A percentile compares a stretch with the other conserved stretches of the same genome.
These are phyloP conservation scores for Scheffersomyces coipomensis DNA, from an alignment of 805 yeast genomes.

Conservation along the genomic window DNA sequence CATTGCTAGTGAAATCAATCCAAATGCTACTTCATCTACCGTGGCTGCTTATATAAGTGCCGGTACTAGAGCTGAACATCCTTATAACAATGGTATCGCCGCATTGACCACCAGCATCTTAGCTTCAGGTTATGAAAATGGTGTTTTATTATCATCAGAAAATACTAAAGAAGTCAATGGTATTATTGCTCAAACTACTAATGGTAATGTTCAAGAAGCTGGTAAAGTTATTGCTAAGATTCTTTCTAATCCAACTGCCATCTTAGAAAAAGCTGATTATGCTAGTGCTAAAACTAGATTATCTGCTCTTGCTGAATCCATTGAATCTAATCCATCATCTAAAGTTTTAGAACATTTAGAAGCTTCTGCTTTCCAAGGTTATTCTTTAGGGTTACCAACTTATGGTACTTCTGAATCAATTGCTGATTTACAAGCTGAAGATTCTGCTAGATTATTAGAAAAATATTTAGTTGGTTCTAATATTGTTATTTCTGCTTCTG, in stretches of 20 bases:
- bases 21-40: conserved; percentile 54
- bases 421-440: conserved; percentile 54
- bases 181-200: conserved; percentile 53
- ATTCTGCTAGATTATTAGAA: conserved; percentile 54
- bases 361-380: conserved; percentile 84
- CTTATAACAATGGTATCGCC: conserved; percentile 81
- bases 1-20: conserved; percentile 66
- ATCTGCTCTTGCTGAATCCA: conserved; percentile 45
- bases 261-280: conserved; percentile 45
- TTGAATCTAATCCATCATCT: conserved; percentile 56
- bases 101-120: conserved; percentile 58
- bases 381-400: conserved; percentile 74
- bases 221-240: conserved; percentile 49
- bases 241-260: conserved; percentile 34
- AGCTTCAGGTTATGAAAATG: conserved; percentile 43
- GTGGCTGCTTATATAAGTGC: conserved; percentile 73
- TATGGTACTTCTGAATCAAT: conserved; percentile 72
- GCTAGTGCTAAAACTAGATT: conserved; percentile 47
- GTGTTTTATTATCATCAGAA: conserved; percentile 54
- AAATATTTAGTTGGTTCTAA: conserved; percentile 61
- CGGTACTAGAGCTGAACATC: conserved; percentile 77
- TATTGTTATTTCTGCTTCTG: conserved; percentile 67
- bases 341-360: conserved; percentile 73
- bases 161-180: conserved; percentile 66
- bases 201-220: conserved; percentile 52